These are phyloP conservation scores for Pulveroboletus sp. DNA, from an alignment of 768 basidiomycete species.

Conservation along the genomic window DNA sequence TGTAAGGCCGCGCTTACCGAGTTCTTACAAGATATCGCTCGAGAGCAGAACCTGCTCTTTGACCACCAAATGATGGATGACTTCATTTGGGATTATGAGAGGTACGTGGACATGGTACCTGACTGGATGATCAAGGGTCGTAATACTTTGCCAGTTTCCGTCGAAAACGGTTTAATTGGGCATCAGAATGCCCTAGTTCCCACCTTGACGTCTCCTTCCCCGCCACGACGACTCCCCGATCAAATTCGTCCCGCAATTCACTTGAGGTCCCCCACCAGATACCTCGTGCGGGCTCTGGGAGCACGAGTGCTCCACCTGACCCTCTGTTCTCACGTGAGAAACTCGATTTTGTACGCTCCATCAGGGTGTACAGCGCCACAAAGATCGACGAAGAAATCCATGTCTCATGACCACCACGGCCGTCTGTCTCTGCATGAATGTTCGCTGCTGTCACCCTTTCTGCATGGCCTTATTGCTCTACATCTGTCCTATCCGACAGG, in stretches of 20 bases:
- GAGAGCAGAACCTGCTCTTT: conserved; percentile 17
- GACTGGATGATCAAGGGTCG: conserved; percentile 5
- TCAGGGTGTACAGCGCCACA: conserved; percentile 48
- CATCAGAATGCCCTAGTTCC: conserved; percentile 39
- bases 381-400: conserved; percentile 35
- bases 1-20: conserved; percentile 55
- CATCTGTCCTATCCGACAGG: conserved; percentile 11
- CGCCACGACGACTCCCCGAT: conserved; percentile 20
- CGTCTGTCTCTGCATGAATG: neutral
- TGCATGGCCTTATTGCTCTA: conserved; percentile 1
- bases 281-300: conserved; percentile 7
- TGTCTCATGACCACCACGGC: conserved; percentile 12
- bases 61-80: conserved; percentile 25
- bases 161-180: conserved; percentile 66
- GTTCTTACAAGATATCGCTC: conserved; percentile 37
- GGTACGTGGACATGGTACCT: conserved; percentile 19
- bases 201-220: conserved; percentile 23
- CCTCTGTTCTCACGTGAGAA: conserved; percentile 33
- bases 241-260: conserved; percentile 16
- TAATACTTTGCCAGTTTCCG: conserved; percentile 48
- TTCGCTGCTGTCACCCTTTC: neutral
- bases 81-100: conserved; percentile 34
- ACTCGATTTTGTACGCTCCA: conserved; percentile 46
- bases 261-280: conserved; percentile 10
- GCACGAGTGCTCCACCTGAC: conserved; percentile 16